Base-by-base conservation (phyloP, 202 grass and related monocot genomes). In the Setaria italica region DNA sequence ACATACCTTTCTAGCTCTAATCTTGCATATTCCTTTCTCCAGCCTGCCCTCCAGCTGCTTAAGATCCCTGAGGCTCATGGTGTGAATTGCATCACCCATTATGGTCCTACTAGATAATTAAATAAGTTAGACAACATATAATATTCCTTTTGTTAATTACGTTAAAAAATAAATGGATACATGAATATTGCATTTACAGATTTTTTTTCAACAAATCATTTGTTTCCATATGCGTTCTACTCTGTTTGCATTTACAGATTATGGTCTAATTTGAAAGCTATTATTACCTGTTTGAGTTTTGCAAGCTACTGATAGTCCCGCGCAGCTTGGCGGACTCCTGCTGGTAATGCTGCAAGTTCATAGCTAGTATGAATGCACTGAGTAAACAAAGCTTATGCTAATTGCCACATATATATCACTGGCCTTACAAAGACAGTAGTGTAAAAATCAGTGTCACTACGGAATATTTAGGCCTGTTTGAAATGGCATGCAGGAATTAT, bases 1-100 rank as follows among this genome's bases (percentile, higher is more conserved):
- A n/a, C 5, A 29, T 94, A 99, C 97, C 92, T 92, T 99, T 87
- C 82, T 94, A 59, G 88, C 72, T 83, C 97, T 92, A 83, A 99
- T 99, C 76, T 99, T 99, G 63, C 34, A 56, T 90, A 99, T 92
- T 48, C 85, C 90, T 90, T 87, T 86, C 80, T 97, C 92, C 83
- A 99, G 79, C 67, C 64, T 99, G 4, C 30, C 86, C 75, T 99
- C 97, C 11, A 91, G 45, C 82, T 82, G 68, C 77, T 92, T 97
- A 70, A 90, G 92, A 30, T 99, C 97, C 67, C 88, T 94, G n/a
- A 60, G 50, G 74, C 64, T 85, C 82, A 87, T 90, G 67, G 88
- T 74, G 46, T 86, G 80, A 48, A 90, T 80, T 46, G 90, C 78
- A 72, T 97, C 91, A 3, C 94, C 92, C 72, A 91, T 67, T 70